Percentiles rank a stretch among this genome's conserved stretches.
Conservation (phyloP, 2,329 filamentous ascomycete genomes). For the Aspergillus pseudoterreus region DNA sequence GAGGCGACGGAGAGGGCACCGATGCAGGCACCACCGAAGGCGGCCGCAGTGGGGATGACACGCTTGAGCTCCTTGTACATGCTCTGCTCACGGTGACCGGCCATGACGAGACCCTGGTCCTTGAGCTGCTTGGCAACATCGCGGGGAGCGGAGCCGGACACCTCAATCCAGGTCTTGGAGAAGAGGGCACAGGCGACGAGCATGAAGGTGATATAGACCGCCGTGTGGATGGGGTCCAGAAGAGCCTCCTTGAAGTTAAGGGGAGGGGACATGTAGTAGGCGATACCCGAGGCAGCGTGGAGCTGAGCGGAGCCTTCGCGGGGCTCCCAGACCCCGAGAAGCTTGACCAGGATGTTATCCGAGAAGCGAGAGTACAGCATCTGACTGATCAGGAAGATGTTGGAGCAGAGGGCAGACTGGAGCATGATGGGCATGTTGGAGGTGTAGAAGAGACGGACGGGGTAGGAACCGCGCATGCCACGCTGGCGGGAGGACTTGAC, state of each 20-base stretch:
- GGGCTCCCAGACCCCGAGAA: slow-evolving; percentile 97
- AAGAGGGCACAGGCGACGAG: slow-evolving; percentile 95
- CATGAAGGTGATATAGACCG: slow-evolving; percentile 96
- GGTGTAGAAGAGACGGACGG: slow-evolving; percentile 98
- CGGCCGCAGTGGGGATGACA: slow-evolving; percentile 95
- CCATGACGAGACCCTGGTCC: slow-evolving; percentile 99
- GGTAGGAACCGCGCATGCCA: slow-evolving; percentile 96
- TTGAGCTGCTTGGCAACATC: slow-evolving; percentile 99
- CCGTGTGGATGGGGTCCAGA: slow-evolving; percentile 93
- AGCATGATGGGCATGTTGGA: slow-evolving; percentile 99
- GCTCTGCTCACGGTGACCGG: slow-evolving; percentile 97
- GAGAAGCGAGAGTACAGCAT: slow-evolving; percentile 99
- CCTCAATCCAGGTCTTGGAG: slow-evolving; percentile 99
- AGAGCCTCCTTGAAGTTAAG: slow-evolving; percentile 97
- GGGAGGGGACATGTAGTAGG: slow-evolving; percentile 99
- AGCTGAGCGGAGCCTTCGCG: slow-evolving; percentile 93
- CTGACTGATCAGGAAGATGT: slow-evolving; percentile 98
- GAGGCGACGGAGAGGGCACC: slow-evolving; percentile 93
- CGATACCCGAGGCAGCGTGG: slow-evolving; percentile 85
- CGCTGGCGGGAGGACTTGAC: slow-evolving; percentile 99
- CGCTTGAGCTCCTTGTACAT: slow-evolving; percentile 99
- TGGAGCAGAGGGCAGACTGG: slow-evolving; percentile 96
- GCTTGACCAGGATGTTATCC: slow-evolving; percentile 95
- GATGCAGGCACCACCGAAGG: slow-evolving; percentile 98
- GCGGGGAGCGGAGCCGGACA: slow-evolving; percentile 93